A percentile compares a stretch with the other conserved stretches of the same genome.
Evolutionary conservation across 2,329 filamentous ascomycete genomes (phyloP).

Genomic region (Xylariales sp.): DNA sequence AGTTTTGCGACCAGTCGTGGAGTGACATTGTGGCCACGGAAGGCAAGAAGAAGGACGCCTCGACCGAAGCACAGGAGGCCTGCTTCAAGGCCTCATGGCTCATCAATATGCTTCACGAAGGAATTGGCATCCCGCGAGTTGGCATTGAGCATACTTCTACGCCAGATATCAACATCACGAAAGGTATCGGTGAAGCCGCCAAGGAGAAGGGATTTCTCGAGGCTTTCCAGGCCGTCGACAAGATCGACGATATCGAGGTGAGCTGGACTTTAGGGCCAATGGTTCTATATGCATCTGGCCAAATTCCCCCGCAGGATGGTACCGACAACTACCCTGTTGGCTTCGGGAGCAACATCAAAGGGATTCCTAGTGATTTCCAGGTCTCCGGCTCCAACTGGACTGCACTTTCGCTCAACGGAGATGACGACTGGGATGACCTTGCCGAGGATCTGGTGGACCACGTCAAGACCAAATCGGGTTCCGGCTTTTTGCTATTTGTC

Average conservation of each 20-base stretch:
- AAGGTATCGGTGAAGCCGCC: constrained; percentile 61
- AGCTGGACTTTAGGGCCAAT: constrained; percentile 98
- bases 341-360: constrained; percentile 79
- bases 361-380: constrained; percentile 75
- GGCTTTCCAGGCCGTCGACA: constrained; percentile 88
- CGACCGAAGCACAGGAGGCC: constrained; percentile 75
- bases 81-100: constrained; percentile 99
- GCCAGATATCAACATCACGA: constrained; percentile 64
- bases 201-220: constrained; percentile 74
- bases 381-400: constrained; percentile 61
- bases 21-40: constrained; percentile 65
- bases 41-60: constrained; percentile 68
- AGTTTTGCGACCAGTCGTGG: constrained; percentile 87
- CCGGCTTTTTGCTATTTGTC: constrained; percentile 73
- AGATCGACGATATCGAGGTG: constrained; percentile 86
- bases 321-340: constrained; percentile 69
- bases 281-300: constrained; percentile 87
- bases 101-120: constrained; percentile 93
- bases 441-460: constrained; percentile 59
- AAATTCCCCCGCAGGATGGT: constrained; percentile 63
- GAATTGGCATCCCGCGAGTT: constrained; percentile 86
- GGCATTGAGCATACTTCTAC: constrained; percentile 62
- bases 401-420: constrained; percentile 21
- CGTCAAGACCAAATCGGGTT: constrained; percentile 63
- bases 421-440: constrained; percentile 49